Base-by-base conservation (phyloP, 768 basidiomycete genomes). In the Boletus patriciae region DNA sequence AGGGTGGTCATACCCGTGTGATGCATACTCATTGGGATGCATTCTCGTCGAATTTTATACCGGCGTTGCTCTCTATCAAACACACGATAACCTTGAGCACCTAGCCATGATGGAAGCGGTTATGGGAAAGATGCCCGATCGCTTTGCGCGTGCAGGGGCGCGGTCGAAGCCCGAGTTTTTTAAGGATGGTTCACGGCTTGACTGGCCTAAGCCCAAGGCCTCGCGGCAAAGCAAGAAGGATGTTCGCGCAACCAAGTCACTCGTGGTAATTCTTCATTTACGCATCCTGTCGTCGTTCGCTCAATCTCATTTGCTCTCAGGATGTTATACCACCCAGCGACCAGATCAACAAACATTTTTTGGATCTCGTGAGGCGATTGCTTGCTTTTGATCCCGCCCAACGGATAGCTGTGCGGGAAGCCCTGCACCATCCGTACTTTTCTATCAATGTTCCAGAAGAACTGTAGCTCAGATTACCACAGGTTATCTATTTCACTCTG, bases 101-200 rank as follows among this genome's bases (percentile, higher is more conserved):
- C 84, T 99, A 15, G 97, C 96, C 40, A 99, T 99, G 97, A 99
- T 99, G 97, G 95, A 98, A 71, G 88, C 91, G 71, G 97, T 98
- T 38, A 98, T 98, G 91, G 96, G 96, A 56, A 92, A 90, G 77
- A 95, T 98, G 88, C 92, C 95, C 0, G 86, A 90, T 49, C 85
- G 87, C 6, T 93, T 96, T 68, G 84, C 85, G 38, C 81, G 88
- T 42, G 79, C 81, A 43, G 89, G 88, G 18, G 84, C 87, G 10
- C 81, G 88, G 46, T 83, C 86, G 48, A 95, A 95, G 66, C 86
- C 93, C 9, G 95, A 98, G 68, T 97, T 91, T 73, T 98, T 99
- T 80, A 93, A 90, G 69, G 88, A 90, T 21, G 87, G 84, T 31
- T 73, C 79, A 60, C 90, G 87, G 66, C 82, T 99, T 41, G 93